These are phyloP conservation scores for Rhizopogon sp. DNA, from an alignment of 768 basidiomycete species.

Conservation along the genomic window DNA sequence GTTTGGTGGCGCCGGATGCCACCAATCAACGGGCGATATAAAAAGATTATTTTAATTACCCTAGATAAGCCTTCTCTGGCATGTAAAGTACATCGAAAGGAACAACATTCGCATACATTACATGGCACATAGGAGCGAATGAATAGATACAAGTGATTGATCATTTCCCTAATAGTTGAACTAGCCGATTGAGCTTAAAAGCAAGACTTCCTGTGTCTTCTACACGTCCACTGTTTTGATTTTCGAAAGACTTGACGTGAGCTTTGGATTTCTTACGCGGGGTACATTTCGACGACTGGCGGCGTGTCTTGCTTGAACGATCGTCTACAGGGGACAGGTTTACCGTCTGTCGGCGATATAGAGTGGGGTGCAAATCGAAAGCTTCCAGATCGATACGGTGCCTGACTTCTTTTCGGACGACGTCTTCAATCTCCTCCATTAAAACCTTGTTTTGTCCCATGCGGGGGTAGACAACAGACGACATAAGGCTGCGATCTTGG, in stretches of 20 bases:
- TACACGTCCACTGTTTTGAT: too few relatives aligned
- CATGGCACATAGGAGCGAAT: background rate
- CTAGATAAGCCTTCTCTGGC: background rate
- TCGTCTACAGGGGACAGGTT: background rate
- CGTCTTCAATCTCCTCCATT: constrained; percentile 36
- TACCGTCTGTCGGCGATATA: constrained; percentile 9
- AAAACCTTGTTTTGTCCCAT: constrained; percentile 28
- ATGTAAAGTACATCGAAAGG: too few relatives aligned
- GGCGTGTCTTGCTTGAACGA: background rate
- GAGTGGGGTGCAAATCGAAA: constrained; percentile 10
- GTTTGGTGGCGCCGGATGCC: background rate
- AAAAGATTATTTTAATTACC: background rate
- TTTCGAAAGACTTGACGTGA: background rate
- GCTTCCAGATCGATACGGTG: constrained; percentile 25
- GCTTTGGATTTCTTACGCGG: background rate
- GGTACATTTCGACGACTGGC: background rate
- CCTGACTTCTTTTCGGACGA: constrained; percentile 29
- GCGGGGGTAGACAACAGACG: constrained; percentile 28
- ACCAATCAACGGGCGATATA: background rate
- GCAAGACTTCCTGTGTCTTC: background rate
- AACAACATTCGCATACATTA: background rate
- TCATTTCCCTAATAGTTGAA: background rate
- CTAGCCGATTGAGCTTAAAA: background rate
- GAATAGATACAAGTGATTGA: background rate
- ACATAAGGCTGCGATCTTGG: constrained; percentile 28